Evolutionary conservation across 148 eudicot genomes (phyloP).

Genomic region (Vaccinium myrtillus): DNA sequence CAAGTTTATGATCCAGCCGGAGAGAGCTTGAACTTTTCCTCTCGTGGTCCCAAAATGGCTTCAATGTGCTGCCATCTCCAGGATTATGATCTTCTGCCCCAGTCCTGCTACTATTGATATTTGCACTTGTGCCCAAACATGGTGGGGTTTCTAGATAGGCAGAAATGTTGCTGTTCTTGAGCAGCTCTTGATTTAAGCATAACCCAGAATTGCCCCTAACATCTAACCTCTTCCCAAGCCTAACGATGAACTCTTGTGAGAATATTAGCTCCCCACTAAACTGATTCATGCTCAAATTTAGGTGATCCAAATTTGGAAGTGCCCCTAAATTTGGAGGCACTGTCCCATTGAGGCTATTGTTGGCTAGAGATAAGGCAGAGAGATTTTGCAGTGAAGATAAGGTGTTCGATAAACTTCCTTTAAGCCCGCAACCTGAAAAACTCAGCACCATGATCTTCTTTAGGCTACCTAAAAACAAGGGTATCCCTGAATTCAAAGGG

Average conservation of each 20-base stretch:
- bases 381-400: conserved; percentile 32
- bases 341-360: conserved; percentile 40
- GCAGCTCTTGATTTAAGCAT: conserved; percentile 23
- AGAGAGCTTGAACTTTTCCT: conserved; percentile 15
- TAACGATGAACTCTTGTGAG: conserved; percentile 30
- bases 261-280: conserved; percentile 37
- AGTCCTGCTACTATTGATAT: conserved; percentile 10
- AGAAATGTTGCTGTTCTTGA: conserved; percentile 15
- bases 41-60: conserved; percentile 21
- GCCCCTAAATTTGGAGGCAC: conserved; percentile 35
- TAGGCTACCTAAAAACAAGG: conserved; percentile 32
- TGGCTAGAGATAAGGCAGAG: conserved; percentile 38
- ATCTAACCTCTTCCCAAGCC: conserved; percentile 47
- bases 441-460: conserved; percentile 33
- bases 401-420: conserved; percentile 32
- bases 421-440: conserved; percentile 47
- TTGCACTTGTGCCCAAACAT: conserved; percentile 23
- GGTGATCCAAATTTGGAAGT: conserved; percentile 32
- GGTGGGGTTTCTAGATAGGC: conserved; percentile 22
- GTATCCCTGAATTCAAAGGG: conserved; percentile 39
- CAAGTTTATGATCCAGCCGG: conserved; percentile 8
- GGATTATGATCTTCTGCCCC: conserved; percentile 7
- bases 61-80: conserved; percentile 3
- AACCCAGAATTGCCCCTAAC: conserved; percentile 40
- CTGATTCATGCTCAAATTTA: conserved; percentile 48